phyloP scores from a whole-genome alignment of 176 grass and related monocot genomes.

The Dactylis glomerata region DNA sequence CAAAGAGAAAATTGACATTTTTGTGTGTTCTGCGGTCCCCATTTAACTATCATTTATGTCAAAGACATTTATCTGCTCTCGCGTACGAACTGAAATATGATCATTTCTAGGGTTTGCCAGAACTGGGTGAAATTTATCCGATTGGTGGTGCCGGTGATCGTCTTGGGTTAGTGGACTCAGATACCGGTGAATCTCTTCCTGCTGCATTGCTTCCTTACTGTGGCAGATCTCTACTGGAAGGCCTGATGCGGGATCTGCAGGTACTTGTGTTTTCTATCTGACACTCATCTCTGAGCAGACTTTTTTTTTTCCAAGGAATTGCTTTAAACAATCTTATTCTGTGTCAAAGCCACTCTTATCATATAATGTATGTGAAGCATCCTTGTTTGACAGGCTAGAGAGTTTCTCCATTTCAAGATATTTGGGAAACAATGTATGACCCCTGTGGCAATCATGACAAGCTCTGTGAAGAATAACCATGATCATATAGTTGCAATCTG shows the following conservation, averaged over 20 bases:
- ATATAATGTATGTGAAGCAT: neutral
- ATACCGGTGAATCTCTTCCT: conserved; percentile 87
- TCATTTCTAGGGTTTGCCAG: conserved; percentile 88
- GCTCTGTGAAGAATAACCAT: conserved; percentile 97
- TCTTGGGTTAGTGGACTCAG: conserved; percentile 77
- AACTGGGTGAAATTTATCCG: conserved; percentile 97
- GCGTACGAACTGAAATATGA: conserved; percentile 37
- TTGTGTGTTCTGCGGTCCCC: neutral
- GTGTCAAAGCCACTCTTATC: neutral
- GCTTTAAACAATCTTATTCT: neutral
- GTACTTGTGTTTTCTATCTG: conserved; percentile 26
- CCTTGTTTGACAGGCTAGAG: conserved; percentile 70
- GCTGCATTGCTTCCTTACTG: conserved; percentile 90
- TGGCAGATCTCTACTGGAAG: conserved; percentile 85
- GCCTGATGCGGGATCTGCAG: conserved; percentile 91
- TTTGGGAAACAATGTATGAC: conserved; percentile 86
- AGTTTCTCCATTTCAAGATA: conserved; percentile 93
- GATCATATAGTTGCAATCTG: conserved; percentile 74
- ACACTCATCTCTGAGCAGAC: neutral
- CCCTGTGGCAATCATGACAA: conserved; percentile 97
- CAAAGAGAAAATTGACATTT: neutral
- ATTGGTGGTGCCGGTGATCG: conserved; percentile 97
- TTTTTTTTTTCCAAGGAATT: neutral
- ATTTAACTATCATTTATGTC: neutral
- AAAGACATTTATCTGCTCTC: neutral